Conservation (phyloP, 768 basidiomycete genomes). For the Trametes villosa region DNA sequence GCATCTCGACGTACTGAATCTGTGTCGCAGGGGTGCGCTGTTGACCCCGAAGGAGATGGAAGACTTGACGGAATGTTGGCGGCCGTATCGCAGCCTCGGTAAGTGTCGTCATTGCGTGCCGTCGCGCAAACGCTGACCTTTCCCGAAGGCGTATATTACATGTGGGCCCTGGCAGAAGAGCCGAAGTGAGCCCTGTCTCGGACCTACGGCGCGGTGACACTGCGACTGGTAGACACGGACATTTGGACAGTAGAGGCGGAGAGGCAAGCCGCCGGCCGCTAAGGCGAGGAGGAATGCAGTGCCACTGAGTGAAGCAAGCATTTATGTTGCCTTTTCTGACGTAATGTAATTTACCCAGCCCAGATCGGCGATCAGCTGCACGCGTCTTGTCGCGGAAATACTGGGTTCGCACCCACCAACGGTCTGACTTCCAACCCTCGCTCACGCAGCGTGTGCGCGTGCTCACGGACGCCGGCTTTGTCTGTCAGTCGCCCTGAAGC, state of each 20-base stretch:
- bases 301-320: background rate
- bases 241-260: background rate
- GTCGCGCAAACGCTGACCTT: constrained; percentile 5
- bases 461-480: background rate
- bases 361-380: constrained; percentile 16
- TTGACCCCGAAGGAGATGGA: constrained; percentile 86
- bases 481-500: background rate
- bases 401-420: constrained; percentile 2
- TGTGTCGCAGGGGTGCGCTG: constrained; percentile 59
- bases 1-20: constrained; percentile 16
- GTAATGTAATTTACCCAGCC: constrained; percentile 14
- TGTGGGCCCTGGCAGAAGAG: constrained; percentile 73
- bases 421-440: constrained; percentile 21
- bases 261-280: background rate
- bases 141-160: constrained; percentile 73
- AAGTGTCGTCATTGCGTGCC: constrained; percentile 27
- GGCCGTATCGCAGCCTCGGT: constrained; percentile 84
- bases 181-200: constrained; percentile 15
- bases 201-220: background rate
- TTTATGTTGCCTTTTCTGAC: constrained; percentile 19
- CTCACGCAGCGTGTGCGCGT: constrained; percentile 9
- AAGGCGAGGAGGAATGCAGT: constrained; percentile 8
- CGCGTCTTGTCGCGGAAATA: background rate
- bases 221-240: background rate
- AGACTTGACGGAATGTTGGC: constrained; percentile 74